Evolutionary conservation across 2,329 filamentous ascomycete genomes (phyloP), one percentile per base, ranked within the genome.

Genomic region (Aspergillus clavatus): DNA sequence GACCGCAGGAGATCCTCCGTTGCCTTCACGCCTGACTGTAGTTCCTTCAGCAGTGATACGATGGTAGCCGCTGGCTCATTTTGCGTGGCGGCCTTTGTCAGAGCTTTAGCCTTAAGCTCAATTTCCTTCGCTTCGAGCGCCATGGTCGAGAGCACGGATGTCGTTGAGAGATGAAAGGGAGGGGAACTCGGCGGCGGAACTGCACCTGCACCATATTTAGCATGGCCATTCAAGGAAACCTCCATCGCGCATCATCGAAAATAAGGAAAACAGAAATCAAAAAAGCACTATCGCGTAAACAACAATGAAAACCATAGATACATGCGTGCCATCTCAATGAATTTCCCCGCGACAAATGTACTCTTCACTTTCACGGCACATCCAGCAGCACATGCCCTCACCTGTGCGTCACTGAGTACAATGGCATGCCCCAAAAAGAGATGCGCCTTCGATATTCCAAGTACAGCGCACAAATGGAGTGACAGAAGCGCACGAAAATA

Each of bases 1-100:
- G 86, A 86, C 62, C 91, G 83, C 54, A 98, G 76, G 57, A 95
- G 80, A 57, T 96, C 89, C 71, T 98, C 93, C 2, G 87, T 93
- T 7, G 90, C 87, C 38, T 81, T 79, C 27, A 91, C 83, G 51
- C 87, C 86, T 60, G 84, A 83, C 71, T 91, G 87, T 29, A 97
- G 76, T 40, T 84, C 81, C 59, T 85, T 83, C 42, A 98, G 75
- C 50, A 97, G 77, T 42, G 79, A 76, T 44, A 94, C 74, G 40
- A 95, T 79, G 49, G 81, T 85, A 31, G 83, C 71, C 21, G 87
- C 63, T 4, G 89, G 82, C 60, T 95, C 87, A 61, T 87, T 87
- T 45, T 83, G 81, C 38, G 77, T 74, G 35, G 87, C 77, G 19
- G 88, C 87, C 72, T 95, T 95, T 58, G 79, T 81, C 61, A 97